Evolutionary conservation across 2,329 filamentous ascomycete genomes (phyloP).

Genomic region (Aspergillus brunneoviolaceus): DNA sequence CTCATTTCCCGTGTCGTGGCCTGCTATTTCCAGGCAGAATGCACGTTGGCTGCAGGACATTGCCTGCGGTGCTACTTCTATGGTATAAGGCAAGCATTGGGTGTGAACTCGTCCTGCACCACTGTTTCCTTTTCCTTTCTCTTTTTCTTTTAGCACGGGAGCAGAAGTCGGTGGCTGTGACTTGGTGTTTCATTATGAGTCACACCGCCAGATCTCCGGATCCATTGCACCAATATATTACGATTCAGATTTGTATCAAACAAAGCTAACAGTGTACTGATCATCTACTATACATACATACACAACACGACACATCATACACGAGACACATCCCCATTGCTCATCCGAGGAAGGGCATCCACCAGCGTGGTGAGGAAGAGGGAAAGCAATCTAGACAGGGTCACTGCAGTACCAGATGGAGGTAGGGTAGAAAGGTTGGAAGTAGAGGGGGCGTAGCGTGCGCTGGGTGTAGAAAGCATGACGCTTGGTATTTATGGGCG

Average conservation of each 20-base stretch:
- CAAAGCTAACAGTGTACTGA: conserved; percentile 7
- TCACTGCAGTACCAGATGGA: not conserved
- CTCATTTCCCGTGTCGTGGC: too few species aligned
- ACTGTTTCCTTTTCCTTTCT: too few species aligned
- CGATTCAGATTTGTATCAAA: not conserved
- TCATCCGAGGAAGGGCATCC: not conserved
- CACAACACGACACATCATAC: conserved; percentile 13
- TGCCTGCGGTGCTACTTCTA: too few species aligned
- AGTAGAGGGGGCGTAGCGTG: not conserved
- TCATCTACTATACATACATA: conserved; percentile 30
- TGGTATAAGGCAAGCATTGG: too few species aligned
- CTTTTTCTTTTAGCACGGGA: too few species aligned
- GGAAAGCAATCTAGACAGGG: not conserved
- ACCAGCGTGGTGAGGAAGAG: not conserved
- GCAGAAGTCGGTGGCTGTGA: too few species aligned
- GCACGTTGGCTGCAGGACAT: too few species aligned
- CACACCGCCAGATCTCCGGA: too few species aligned
- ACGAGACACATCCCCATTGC: not conserved
- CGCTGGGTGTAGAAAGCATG: conserved; percentile 10
- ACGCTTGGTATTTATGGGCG: not conserved
- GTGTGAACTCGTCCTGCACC: too few species aligned
- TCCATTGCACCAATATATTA: too few species aligned
- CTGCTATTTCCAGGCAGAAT: too few species aligned
- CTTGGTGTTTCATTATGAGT: too few species aligned
- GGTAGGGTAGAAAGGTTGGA: not conserved